Base-by-base conservation (phyloP, 371 early-diverging fungal species). In the Syncephalis plumigaleata region DNA sequence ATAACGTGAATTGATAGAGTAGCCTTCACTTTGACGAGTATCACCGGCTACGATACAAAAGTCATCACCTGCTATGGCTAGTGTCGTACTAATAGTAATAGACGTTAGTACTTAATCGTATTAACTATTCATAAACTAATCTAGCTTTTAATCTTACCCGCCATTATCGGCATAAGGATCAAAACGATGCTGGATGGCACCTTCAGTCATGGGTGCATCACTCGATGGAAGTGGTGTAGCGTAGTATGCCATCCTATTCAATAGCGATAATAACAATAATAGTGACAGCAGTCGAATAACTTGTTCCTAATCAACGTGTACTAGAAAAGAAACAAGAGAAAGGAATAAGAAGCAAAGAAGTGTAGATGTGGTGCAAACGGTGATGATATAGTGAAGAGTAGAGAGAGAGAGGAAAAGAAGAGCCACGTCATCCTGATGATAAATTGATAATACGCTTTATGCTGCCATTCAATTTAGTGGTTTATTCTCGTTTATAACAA, bases 1-100 rank as follows among this genome's bases (percentile, higher is more conserved):
- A 59, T 86, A 85, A 52, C 99, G 78, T 13, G 91, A 73, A 69
- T 98, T 91, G 68, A 99, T 98, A 52, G 58, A 70, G 71, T 91
- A 97, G 21, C 89, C 96, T 51, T 91, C 84, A 58, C 87, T 87
- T 66, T 93, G 93, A 49, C 99, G 81, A 15, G 99, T 98, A 65
- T 99, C 99, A 20, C 88, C 80, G 21, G 97, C 98, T 25, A 98
- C 70, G 13, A 99, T 65, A 57, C 87, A 82, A 58, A 82, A 99
- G 68, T 98, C 96, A 36, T 82, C 71, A 40, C 97, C 96, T 37
- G 90, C 89, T 62, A 99, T 82, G 42, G 90, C 89, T 46, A 98
- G 59, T n/a, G n/a, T n/a, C n/a, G n/a, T n/a, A n/a, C n/a, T n/a
- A 52, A 87, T 71, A 8, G 99, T 96, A 27, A 98, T 87, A 53